Evolutionary conservation across 768 basidiomycete species (phyloP).

Genomic region (Agaricus blazei): DNA sequence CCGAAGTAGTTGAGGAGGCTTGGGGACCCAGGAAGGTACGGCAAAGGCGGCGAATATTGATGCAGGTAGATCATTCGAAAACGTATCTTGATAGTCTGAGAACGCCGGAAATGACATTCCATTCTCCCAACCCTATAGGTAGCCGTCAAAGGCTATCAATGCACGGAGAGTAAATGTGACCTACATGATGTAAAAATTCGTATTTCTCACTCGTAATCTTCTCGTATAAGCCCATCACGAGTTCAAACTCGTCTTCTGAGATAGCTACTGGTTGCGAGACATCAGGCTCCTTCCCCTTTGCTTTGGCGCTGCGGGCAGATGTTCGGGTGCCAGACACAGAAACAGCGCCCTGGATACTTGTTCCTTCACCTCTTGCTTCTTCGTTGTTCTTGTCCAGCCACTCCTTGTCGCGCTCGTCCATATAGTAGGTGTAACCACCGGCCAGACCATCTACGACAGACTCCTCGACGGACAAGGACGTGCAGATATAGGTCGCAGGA

Average conservation of each 20-base stretch:
- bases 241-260: conserved; percentile 89
- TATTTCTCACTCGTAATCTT: conserved; percentile 85
- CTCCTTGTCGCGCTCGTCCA: conserved; percentile 94
- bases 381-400: conserved; percentile 94
- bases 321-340: conserved; percentile 49
- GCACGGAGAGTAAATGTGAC: conserved; percentile 24
- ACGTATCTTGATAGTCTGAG: conserved; percentile 65
- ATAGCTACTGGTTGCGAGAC: conserved; percentile 58
- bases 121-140: conserved; percentile 52
- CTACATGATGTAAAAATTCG: conserved; percentile 84
- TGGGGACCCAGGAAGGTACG: conserved; percentile 66
- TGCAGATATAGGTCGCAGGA: conserved; percentile 70
- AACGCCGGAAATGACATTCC: conserved; percentile 71
- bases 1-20: conserved; percentile 54
- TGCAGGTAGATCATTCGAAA: conserved; percentile 53
- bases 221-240: conserved; percentile 94
- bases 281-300: conserved; percentile 83
- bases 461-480: conserved; percentile 86
- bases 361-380: conserved; percentile 80
- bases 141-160: not conserved
- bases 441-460: conserved; percentile 52
- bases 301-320: conserved; percentile 66
- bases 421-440: conserved; percentile 81
- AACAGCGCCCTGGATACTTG: conserved; percentile 68
- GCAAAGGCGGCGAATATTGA: conserved; percentile 65